These are phyloP conservation scores for Hyaloscypha hepaticicola DNA, from an alignment of 495 filamentous ascomycete genomes.

Conservation along the genomic window DNA sequence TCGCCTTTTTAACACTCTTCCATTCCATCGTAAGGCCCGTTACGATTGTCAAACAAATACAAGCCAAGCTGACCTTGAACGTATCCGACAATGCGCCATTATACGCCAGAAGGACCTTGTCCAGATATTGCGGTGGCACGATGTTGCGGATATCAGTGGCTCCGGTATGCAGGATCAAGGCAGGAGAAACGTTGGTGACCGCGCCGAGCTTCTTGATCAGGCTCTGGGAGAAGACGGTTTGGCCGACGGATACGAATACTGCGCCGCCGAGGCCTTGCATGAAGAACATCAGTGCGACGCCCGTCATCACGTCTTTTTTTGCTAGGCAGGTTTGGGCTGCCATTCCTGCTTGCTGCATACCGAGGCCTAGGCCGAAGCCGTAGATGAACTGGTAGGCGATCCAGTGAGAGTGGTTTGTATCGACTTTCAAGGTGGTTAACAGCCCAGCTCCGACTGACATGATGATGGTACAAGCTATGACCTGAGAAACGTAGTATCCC, in stretches of 20 bases:
- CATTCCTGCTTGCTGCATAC: constrained; percentile 67
- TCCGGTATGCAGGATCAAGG: constrained; percentile 51
- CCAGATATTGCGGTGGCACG: constrained; percentile 21
- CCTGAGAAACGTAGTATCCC: constrained; percentile 67
- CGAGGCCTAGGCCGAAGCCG: constrained; percentile 68
- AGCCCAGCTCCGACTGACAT: constrained; percentile 62
- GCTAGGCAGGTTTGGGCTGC: constrained; percentile 57
- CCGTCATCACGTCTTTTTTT: constrained; percentile 55
- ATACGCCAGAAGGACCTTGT: constrained; percentile 32
- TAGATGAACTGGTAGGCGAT: constrained; percentile 69
- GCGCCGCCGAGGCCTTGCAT: constrained; percentile 60
- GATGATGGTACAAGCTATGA: constrained; percentile 51
- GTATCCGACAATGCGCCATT: constrained; percentile 32
- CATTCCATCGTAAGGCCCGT: constrained; percentile 28
- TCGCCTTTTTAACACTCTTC: constrained; percentile 26
- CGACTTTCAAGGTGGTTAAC: constrained; percentile 55
- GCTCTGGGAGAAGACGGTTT: constrained; percentile 59
- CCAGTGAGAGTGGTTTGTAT: constrained; percentile 55
- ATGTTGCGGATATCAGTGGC: constrained; percentile 36
- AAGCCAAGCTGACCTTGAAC: constrained; percentile 31
- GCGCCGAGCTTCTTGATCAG: constrained; percentile 43
- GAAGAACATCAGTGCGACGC: constrained; percentile 62
- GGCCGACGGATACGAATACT: constrained; percentile 59
- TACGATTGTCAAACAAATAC: constrained; percentile 13
- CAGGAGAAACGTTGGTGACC: constrained; percentile 45